Evolutionary conservation across 2,329 filamentous ascomycete genomes (phyloP).

Genomic region (Hypoxylon sp.): DNA sequence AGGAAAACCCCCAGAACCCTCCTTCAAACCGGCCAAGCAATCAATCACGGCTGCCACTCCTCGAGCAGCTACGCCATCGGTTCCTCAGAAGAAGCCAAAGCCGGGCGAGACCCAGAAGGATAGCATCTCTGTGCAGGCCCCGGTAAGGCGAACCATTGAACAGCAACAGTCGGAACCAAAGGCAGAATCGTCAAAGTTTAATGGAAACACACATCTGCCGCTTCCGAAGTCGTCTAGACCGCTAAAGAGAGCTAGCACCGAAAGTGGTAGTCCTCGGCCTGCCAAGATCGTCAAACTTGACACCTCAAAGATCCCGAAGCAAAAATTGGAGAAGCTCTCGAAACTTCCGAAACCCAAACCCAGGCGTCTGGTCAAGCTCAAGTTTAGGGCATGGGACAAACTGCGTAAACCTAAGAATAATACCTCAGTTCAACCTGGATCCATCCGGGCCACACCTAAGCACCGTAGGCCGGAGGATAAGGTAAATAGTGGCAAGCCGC

Average conservation of each 20-base stretch:
- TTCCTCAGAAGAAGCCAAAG: slow-evolving; percentile 35
- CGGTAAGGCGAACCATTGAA: slow-evolving; percentile 44
- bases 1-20: slow-evolving; percentile 4
- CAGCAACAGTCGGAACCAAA: slow-evolving; percentile 38
- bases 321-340: slow-evolving; percentile 34
- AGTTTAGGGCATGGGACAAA: slow-evolving; percentile 43
- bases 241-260: slow-evolving; percentile 44
- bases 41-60: slow-evolving; percentile 9
- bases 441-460: slow-evolving; percentile 45
- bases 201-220: slow-evolving; percentile 31
- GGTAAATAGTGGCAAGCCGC: slow-evolving; percentile 11
- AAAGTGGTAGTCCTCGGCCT: slow-evolving; percentile 42
- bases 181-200: slow-evolving; percentile 31
- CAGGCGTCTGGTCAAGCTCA: slow-evolving; percentile 42
- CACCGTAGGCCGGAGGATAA: slow-evolving; percentile 35
- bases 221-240: slow-evolving; percentile 32
- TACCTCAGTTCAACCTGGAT: slow-evolving; percentile 34
- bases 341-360: slow-evolving; percentile 30
- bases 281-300: slow-evolving; percentile 47
- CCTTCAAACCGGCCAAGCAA: slow-evolving; percentile 19
- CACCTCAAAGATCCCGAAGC: slow-evolving; percentile 40
- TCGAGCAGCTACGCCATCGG: slow-evolving; percentile 24
- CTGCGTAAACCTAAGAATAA: slow-evolving; percentile 34
- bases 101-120: slow-evolving; percentile 37
- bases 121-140: slow-evolving; percentile 43